Evolutionary conservation across 352 stramenopile species (phyloP).

Genomic region (Phytophthora melonis): DNA sequence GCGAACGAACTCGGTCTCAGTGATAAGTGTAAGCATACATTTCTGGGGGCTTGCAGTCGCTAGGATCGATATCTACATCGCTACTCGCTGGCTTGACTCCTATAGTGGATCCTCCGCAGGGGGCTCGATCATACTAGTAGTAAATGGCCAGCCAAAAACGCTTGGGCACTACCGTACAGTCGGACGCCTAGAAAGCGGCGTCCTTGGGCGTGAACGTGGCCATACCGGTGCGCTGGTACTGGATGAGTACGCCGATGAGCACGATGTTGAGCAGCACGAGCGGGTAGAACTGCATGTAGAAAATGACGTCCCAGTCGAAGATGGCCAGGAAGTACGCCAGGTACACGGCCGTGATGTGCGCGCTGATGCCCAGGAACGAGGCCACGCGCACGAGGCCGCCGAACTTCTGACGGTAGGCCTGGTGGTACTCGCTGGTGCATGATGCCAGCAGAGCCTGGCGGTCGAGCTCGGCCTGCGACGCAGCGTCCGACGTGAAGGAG

Average conservation of each 20-base stretch:
- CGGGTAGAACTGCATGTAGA: slow-evolving; percentile 85
- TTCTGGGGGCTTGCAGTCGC: slow-evolving; percentile 27
- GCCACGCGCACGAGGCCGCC: slow-evolving; percentile 68
- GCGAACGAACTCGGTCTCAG: slow-evolving; percentile 8
- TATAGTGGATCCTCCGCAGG: slow-evolving; percentile 15
- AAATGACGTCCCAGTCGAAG: slow-evolving; percentile 79
- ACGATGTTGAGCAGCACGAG: slow-evolving; percentile 72
- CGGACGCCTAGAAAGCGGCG: slow-evolving; percentile 38
- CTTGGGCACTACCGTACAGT: not conserved
- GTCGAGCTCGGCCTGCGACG: slow-evolving; percentile 63
- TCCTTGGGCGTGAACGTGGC: slow-evolving; percentile 53
- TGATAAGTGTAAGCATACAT: slow-evolving; percentile 48
- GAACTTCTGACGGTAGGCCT: slow-evolving; percentile 68
- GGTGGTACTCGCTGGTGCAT: slow-evolving; percentile 72
- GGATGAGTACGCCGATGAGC: slow-evolving; percentile 55
- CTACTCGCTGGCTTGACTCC: slow-evolving; percentile 34
- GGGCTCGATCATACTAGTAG: slow-evolving; percentile 1
- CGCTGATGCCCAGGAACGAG: slow-evolving; percentile 86
- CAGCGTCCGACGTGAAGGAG: slow-evolving; percentile 72
- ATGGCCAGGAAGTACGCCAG: slow-evolving; percentile 74
- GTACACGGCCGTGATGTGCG: slow-evolving; percentile 79
- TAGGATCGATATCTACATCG: slow-evolving; percentile 53
- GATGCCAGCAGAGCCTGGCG: slow-evolving; percentile 67
- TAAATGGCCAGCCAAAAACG: slow-evolving; percentile 15
- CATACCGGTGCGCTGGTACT: slow-evolving; percentile 80